These are phyloP conservation scores for Euclidium syriacum DNA, from an alignment of 345 rosid species.

Conservation along the genomic window DNA sequence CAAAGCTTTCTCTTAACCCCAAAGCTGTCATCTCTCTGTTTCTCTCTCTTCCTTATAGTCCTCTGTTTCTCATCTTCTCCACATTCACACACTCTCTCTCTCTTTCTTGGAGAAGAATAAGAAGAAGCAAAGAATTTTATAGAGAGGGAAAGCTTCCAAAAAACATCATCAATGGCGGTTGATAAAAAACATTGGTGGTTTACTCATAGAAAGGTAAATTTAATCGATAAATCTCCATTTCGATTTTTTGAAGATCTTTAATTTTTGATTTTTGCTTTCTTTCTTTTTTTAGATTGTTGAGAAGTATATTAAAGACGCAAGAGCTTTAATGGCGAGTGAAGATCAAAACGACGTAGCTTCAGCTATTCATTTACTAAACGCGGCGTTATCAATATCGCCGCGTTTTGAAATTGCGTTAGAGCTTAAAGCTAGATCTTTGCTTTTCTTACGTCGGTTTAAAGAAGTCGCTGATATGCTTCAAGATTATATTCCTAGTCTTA, in stretches of 20 bases:
- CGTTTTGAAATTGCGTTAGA: constrained; percentile 45
- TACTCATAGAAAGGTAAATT: constrained; percentile 64
- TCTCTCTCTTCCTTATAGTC: constrained; percentile 27
- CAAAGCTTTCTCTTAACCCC: constrained; percentile 65
- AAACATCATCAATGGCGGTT: constrained; percentile 25
- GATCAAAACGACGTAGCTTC: constrained; percentile 54
- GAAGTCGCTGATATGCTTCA: constrained; percentile 49
- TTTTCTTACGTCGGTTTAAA: constrained; percentile 26
- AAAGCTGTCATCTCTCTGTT: constrained; percentile 57
- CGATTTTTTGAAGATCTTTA: background rate
- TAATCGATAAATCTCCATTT: background rate
- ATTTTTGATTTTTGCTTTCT: background rate
- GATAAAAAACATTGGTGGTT: constrained; percentile 95
- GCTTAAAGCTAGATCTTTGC: constrained; percentile 34
- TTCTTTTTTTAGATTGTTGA: constrained; percentile 47
- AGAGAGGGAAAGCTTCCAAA: background rate
- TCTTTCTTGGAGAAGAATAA: constrained; percentile 21
- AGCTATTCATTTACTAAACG: constrained; percentile 68
- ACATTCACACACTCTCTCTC: constrained; percentile 20
- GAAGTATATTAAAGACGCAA: constrained; percentile 72
- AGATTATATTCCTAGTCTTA: constrained; percentile 79
- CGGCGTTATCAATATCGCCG: constrained; percentile 65
- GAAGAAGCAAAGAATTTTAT: constrained; percentile 26
- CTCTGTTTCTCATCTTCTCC: constrained; percentile 17
- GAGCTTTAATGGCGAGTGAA: constrained; percentile 54